Evolutionary conservation across 129 eudicot species (phyloP), one percentile per base, ranked within the genome.

Genomic region (Kitagawia praeruptora): DNA sequence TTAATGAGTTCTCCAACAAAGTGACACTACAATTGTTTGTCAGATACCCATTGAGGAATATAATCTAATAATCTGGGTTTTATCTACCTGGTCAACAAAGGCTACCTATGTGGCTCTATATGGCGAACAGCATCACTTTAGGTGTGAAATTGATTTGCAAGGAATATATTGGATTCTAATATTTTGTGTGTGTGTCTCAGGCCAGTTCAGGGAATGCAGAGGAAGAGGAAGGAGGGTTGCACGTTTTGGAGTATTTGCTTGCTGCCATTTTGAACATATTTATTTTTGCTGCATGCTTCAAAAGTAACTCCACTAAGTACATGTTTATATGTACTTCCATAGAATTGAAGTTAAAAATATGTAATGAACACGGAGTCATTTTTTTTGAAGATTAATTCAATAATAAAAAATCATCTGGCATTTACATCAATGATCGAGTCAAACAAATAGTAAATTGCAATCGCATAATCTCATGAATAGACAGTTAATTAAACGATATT

Each of bases 41-140:
- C 41, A 67, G 73, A 67, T 67, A n/a, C 14, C 5, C 9, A 13
- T 0, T 8, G 1, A 38, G 25, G 44, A 70, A 37, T 70, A 70
- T 70, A 37, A 70, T 70, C n/a, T 28, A 69, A 70, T 70, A 67
- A 67, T 67, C 73, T 34, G 41, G 48, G 75, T 0, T 38, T 2
- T 19, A 70, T 70, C 41, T 37, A 12, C 12, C 75, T 70, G 44
- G 75, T 70, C 75, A 70, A 70, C 75, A 70, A 70, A 70, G 15
- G 75, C 47, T 70, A 70, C 39, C 41, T 67, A 41, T 0, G 1
- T 66, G 71, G 23, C 41, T 67, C 73, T 66, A 66, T 66, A 41
- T 66, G 71, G 39, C 5, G 2, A 64, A 64, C 38, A 64, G 37
- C 19, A 25, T 66, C 13, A 11, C 38, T 66, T 66, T 3, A 66